Conservation (phyloP, 768 basidiomycete species). For the Neoboletus magnificus region DNA sequence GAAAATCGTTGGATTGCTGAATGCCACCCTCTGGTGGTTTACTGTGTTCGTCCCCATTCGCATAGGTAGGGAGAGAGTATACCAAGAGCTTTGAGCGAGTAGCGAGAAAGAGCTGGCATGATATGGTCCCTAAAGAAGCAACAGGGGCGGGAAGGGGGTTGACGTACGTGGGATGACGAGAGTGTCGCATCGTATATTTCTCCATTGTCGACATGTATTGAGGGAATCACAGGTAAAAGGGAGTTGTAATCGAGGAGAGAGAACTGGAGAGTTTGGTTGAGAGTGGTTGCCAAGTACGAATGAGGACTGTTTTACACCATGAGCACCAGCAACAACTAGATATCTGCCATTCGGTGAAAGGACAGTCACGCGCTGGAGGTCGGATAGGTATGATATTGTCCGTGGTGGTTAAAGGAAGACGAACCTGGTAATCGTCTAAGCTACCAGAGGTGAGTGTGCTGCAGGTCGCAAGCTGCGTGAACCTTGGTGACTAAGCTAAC, state of each 20-base stretch:
- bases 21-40: slow-evolving; percentile 9
- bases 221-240: slow-evolving; percentile 44
- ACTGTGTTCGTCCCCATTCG: not conserved
- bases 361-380: slow-evolving; percentile 72
- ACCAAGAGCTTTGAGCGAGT: slow-evolving; percentile 63
- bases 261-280: slow-evolving; percentile 39
- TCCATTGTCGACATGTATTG: slow-evolving; percentile 55
- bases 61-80: slow-evolving; percentile 48
- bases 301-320: slow-evolving; percentile 48
- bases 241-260: slow-evolving; percentile 65
- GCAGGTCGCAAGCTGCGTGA: slow-evolving; percentile 37
- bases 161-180: slow-evolving; percentile 57
- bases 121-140: not conserved
- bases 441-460: slow-evolving; percentile 62
- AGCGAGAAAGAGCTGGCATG: slow-evolving; percentile 56
- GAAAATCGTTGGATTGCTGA: slow-evolving; percentile 30
- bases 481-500: slow-evolving; percentile 17
- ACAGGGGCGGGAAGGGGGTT: not conserved
- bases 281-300: slow-evolving; percentile 12
- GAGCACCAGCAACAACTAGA: slow-evolving; percentile 70
- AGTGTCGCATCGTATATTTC: slow-evolving; percentile 90
- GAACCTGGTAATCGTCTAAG: slow-evolving; percentile 82
- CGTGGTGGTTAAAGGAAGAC: not conserved
- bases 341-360: slow-evolving; percentile 67
- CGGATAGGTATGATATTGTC: slow-evolving; percentile 4